Evolutionary conservation across 2,329 filamentous ascomycete genomes (phyloP).

Genomic region (Aureobasidium sp.): DNA sequence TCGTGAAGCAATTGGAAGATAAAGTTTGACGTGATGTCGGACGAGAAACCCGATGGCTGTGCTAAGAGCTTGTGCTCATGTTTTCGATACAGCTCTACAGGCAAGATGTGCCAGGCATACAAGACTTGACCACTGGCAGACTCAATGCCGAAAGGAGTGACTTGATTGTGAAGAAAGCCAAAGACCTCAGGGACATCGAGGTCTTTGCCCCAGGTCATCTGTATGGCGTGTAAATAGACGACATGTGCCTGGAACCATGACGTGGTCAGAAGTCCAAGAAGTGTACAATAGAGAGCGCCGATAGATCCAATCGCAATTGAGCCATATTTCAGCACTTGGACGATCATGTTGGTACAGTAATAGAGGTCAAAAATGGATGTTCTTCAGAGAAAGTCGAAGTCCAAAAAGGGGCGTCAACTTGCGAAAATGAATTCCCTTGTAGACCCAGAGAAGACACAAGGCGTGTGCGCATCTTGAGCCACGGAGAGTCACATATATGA

Average conservation of each 20-base stretch:
- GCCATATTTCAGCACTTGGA: slow-evolving; percentile 15
- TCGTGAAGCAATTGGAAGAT: slow-evolving; percentile 56
- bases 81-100: slow-evolving; percentile 39
- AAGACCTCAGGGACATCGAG: slow-evolving; percentile 43
- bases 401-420: too few species aligned
- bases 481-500: background rate
- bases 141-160: slow-evolving; percentile 39
- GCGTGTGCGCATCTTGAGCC: background rate
- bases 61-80: slow-evolving; percentile 35
- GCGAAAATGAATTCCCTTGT: too few species aligned
- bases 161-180: slow-evolving; percentile 35
- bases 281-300: slow-evolving; percentile 34
- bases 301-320: slow-evolving; percentile 22
- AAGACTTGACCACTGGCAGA: slow-evolving; percentile 36
- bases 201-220: slow-evolving; percentile 49
- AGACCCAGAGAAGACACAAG: background rate
- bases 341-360: background rate
- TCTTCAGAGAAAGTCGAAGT: too few species aligned
- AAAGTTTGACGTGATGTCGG: slow-evolving; percentile 49
- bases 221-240: slow-evolving; percentile 49
- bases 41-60: slow-evolving; percentile 41
- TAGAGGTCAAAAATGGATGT: background rate
- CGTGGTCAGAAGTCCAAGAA: slow-evolving; percentile 41
- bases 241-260: slow-evolving; percentile 47
- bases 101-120: slow-evolving; percentile 46